Conservation (phyloP, 441 rosid species). For the Corymbia citriodora region DNA sequence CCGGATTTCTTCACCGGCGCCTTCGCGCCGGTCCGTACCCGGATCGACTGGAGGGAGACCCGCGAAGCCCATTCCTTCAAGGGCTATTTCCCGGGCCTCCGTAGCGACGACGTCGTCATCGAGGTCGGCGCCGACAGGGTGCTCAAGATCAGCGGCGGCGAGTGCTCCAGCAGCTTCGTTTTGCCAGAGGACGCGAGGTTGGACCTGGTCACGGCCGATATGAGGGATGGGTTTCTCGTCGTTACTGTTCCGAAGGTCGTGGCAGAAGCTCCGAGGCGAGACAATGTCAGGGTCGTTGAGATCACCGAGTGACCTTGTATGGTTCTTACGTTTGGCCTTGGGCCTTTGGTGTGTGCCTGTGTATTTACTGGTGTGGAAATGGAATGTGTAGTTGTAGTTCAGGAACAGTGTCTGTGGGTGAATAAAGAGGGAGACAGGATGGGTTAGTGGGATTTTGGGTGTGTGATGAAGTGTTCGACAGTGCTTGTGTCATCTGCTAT, state of each 20-base stretch:
- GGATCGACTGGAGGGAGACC: conserved; percentile 12
- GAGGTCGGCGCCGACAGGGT: conserved; percentile 12
- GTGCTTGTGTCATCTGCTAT: not conserved
- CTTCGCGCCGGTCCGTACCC: not conserved
- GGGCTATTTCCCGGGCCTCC: conserved; percentile 12
- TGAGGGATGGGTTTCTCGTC: conserved; percentile 5
- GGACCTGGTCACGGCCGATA: conserved; percentile 7
- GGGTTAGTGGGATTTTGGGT: not conserved
- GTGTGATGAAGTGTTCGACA: not conserved
- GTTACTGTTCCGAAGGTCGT: conserved; percentile 10
- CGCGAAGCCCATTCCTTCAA: conserved; percentile 13
- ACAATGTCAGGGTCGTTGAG: conserved; percentile 7
- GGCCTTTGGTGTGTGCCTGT: not conserved
- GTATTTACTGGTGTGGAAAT: not conserved
- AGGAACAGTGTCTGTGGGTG: not conserved
- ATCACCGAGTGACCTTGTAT: not conserved
- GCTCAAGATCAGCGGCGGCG: conserved; percentile 2
- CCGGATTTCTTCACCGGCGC: not conserved
- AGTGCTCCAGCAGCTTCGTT: conserved; percentile 3
- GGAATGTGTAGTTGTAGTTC: not conserved
- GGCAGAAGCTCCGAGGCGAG: not conserved
- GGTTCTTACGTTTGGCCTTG: not conserved
- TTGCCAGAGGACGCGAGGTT: conserved; percentile 7
- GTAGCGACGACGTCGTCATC: conserved; percentile 5
- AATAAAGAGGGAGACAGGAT: not conserved